Conservation (phyloP, 306 rosid species). For the Vicia villosa region DNA sequence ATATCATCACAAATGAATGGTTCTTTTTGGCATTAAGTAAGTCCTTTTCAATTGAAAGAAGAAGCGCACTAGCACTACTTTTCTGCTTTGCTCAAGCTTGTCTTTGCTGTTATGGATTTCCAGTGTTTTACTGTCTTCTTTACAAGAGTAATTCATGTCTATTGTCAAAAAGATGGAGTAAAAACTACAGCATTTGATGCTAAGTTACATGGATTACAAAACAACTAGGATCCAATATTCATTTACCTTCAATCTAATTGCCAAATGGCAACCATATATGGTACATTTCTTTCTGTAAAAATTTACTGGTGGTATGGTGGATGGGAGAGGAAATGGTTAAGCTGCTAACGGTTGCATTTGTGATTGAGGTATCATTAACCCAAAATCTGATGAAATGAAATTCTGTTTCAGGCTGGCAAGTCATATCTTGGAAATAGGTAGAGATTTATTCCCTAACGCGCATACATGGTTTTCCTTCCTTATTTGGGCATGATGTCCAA, state of each 20-base stretch:
- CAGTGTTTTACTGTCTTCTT: background rate
- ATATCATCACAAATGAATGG: slow-evolving; percentile 4
- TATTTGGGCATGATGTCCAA: background rate
- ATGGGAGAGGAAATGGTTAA: background rate
- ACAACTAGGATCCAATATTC: background rate
- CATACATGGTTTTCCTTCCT: background rate
- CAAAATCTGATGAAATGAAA: background rate
- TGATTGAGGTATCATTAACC: slow-evolving; percentile 5
- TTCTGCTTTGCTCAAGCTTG: slow-evolving; percentile 3
- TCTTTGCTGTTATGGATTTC: background rate
- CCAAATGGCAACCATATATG: background rate
- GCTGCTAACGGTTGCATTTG: background rate
- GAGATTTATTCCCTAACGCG: background rate
- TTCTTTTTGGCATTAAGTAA: background rate
- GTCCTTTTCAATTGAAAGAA: background rate
- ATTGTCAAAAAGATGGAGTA: background rate
- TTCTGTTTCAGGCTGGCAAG: slow-evolving; percentile 21
- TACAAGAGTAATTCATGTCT: background rate
- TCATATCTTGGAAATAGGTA: background rate
- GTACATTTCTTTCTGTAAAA: slow-evolving; percentile 1
- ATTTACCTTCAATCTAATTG: background rate
- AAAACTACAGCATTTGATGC: slow-evolving; percentile 3
- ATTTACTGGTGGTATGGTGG: background rate
- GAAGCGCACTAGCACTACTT: background rate
- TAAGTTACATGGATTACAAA: background rate